A percentile compares a stretch with the other conserved stretches of the same genome.
phyloP scores from a whole-genome alignment of 2,329 filamentous ascomycete species.

The Aspergillus hortae region DNA sequence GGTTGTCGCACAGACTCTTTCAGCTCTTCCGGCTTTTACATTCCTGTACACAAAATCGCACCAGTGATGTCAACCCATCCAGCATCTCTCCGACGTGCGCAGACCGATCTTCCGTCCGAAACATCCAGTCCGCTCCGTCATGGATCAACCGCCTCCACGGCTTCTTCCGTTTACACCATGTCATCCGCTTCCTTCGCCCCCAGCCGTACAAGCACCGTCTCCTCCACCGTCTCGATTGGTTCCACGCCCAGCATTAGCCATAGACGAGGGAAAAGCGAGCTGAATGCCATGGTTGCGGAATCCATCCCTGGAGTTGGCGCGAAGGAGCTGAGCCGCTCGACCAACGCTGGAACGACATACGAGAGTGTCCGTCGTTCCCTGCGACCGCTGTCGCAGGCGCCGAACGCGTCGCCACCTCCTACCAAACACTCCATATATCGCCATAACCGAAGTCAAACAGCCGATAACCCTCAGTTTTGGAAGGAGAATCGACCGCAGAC shows the following conservation, averaged over 20 bases:
- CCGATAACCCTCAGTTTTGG: slow-evolving; percentile 51
- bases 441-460: slow-evolving; percentile 58
- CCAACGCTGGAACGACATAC: slow-evolving; percentile 63
- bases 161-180: slow-evolving; percentile 51
- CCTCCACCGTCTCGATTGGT: slow-evolving; percentile 66
- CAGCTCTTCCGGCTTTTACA: slow-evolving; percentile 25
- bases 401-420: slow-evolving; percentile 46
- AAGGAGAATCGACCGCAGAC: slow-evolving; percentile 32
- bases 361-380: slow-evolving; percentile 72
- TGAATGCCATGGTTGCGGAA: slow-evolving; percentile 51
- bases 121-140: slow-evolving; percentile 49
- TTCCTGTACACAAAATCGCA: slow-evolving; percentile 24
- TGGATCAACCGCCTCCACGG: slow-evolving; percentile 54
- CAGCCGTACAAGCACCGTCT: slow-evolving; percentile 66
- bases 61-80: slow-evolving; percentile 40
- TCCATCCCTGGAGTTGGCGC: slow-evolving; percentile 16
- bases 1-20: slow-evolving; percentile 26
- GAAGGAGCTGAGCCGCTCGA: slow-evolving; percentile 16
- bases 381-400: slow-evolving; percentile 67
- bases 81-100: slow-evolving; percentile 33
- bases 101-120: slow-evolving; percentile 40
- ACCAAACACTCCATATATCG: slow-evolving; percentile 31
- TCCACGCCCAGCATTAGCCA: slow-evolving; percentile 53
- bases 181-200: slow-evolving; percentile 48
- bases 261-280: slow-evolving; percentile 74